Evolutionary conservation across 306 rosid genomes (phyloP), one percentile per base, ranked within the genome.

Genomic region (Gastrolobium villosum): DNA sequence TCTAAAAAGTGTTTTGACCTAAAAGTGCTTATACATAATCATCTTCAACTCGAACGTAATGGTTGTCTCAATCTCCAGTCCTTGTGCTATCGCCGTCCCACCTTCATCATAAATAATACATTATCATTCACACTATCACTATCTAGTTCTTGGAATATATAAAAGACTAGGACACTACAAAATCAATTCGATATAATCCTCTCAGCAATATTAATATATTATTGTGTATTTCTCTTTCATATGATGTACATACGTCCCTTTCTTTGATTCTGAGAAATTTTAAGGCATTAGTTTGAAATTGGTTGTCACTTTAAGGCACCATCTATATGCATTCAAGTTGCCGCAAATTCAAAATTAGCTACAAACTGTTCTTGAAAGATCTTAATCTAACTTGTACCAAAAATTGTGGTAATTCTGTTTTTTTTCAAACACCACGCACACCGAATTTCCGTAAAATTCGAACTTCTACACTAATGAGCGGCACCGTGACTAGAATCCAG

Each of bases 1-100:
- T 37, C 45, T 34, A 10, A 39, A 59, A 44, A 64, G 32, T 43
- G 5, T 49, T 63, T 83, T 70, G 79, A 79, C 82, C 61, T 32
- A 78, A 74, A 77, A 82, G 78, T 75, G 60, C 48, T 68, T 52
- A 15, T 3, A 40, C 44, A 70, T 63, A 45, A 77, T 64, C 60
- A 83, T 67, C 68, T 44, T 68, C 49, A 14, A 34, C 5, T 52
- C 0, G 48, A 43, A 15, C 37, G 50, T 53, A 37, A 78, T 63
- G 79, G 40, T n/a, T 73, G 81, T 82, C 88, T 62, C 70, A 48
- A 39, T 85, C 79, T 70, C 44, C 3, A 52, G 60, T 83, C 56
- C 7, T 48, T 36, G 78, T 73, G 62, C 63, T 4, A 65, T 34
- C 50, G 20, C 81, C 75, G 20, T 74, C 78, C 70, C 74, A 62